A percentile compares a stretch with the other conserved stretches of the same genome.
These are phyloP conservation scores for Auriscalpium orientale DNA, from an alignment of 768 basidiomycete species.

Conservation along the genomic window DNA sequence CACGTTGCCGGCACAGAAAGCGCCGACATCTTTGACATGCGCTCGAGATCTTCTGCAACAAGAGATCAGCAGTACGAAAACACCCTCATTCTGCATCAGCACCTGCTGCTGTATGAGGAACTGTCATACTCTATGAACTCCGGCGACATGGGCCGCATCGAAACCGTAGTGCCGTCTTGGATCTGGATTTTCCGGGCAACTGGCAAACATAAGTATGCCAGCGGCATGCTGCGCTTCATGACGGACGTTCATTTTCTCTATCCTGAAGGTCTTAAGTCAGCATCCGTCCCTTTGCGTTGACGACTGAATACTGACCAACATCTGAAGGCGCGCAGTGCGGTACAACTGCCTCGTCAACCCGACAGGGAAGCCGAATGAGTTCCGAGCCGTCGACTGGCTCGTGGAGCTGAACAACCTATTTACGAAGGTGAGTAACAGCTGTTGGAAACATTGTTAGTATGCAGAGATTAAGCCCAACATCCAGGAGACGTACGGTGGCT, in stretches of 20 bases:
- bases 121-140: constrained; percentile 22
- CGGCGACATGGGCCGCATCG: background rate
- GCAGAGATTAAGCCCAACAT: no score
- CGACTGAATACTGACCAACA: background rate
- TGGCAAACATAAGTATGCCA: background rate
- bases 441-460: background rate
- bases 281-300: background rate
- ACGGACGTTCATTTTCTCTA: background rate
- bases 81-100: constrained; percentile 22
- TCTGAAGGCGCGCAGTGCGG: background rate
- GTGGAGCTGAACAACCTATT: background rate
- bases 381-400: background rate
- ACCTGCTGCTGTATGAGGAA: constrained; percentile 32
- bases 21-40: background rate
- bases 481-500: background rate
- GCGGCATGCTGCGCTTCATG: background rate
- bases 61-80: constrained; percentile 32
- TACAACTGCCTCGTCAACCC: background rate
- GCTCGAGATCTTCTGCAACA: background rate
- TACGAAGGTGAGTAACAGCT: background rate
- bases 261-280: background rate
- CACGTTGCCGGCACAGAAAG: constrained; percentile 13
- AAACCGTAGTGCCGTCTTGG: background rate
- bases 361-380: background rate
- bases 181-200: background rate